Conservation (phyloP, 108 stramenopile genomes). For the Aureococcus anophagefferens region DNA sequence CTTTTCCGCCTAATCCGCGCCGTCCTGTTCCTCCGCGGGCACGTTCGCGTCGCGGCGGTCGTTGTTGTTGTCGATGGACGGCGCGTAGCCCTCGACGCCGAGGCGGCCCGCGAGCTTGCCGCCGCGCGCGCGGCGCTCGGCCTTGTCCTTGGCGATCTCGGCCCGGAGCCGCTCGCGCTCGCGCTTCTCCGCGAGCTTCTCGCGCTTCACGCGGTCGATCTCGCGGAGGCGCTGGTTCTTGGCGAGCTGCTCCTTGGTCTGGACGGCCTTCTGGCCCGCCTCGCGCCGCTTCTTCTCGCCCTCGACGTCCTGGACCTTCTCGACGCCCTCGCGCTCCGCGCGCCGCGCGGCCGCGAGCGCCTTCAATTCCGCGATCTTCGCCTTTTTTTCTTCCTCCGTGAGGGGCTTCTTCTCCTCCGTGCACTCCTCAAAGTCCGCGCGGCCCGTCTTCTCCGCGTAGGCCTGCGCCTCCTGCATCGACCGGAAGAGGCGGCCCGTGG, state of each 20-base stretch:
- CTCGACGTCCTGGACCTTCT: conserved; percentile 31
- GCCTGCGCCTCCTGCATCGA: conserved; percentile 26
- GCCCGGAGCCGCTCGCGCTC: conserved; percentile 37
- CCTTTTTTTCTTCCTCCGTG: conserved; percentile 37
- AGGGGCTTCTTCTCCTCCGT: conserved; percentile 25
- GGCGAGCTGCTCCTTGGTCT: conserved; percentile 41
- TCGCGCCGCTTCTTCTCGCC: conserved; percentile 27
- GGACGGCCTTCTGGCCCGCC: conserved; percentile 6
- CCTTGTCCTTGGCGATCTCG: conserved; percentile 47
- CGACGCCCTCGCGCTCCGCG: conserved; percentile 30
- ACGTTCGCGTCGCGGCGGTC: background rate
- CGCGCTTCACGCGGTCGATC: conserved; percentile 19
- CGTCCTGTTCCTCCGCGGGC: background rate
- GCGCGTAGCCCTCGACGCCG: conserved; percentile 38
- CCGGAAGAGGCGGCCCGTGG: conserved; percentile 16
- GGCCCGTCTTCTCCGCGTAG: conserved; percentile 24
- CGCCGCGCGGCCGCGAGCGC: conserved; percentile 22
- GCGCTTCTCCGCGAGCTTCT: conserved; percentile 19
- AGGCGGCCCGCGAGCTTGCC: conserved; percentile 31
- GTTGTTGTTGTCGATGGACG: conserved; percentile 7
- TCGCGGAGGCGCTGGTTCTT: conserved; percentile 26
- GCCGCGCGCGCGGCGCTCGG: conserved; percentile 31
- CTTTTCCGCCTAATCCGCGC: conserved; percentile 5
- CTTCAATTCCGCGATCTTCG: conserved; percentile 29
- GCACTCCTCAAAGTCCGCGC: conserved; percentile 28